phyloP scores from a whole-genome alignment of 345 rosid genomes.

The Clausena lansium region DNA sequence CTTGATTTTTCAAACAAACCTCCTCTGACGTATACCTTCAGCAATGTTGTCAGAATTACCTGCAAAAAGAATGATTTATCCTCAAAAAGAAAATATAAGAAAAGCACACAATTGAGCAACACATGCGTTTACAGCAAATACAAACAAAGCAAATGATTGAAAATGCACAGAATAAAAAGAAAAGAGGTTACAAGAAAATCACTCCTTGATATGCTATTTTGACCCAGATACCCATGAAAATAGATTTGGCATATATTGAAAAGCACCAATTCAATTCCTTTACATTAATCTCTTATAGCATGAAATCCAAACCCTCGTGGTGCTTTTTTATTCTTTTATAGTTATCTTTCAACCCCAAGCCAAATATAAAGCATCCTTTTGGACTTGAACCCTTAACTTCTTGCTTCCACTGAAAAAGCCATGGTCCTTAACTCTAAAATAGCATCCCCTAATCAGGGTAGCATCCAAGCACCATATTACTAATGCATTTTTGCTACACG shows the following conservation, averaged over 20 bases:
- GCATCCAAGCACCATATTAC: neutral
- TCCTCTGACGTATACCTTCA: conserved; percentile 90
- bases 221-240: neutral
- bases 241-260: neutral
- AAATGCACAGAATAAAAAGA: neutral
- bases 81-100: neutral
- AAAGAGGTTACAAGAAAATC: no score
- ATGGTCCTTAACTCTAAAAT: neutral
- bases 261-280: neutral
- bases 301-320: neutral
- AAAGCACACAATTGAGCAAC: neutral
- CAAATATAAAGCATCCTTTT: no score
- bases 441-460: neutral
- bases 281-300: neutral
- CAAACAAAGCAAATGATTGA: neutral
- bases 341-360: no score
- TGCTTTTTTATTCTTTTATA: neutral
- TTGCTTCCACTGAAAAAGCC: no score
- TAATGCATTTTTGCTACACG: neutral
- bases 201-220: neutral
- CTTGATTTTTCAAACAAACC: conserved; percentile 82
- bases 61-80: conserved; percentile 17
- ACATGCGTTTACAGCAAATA: neutral
- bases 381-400: no score
- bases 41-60: conserved; percentile 85